phyloP scores from a whole-genome alignment of 805 yeast species.

The Barnettozyma sucrosica region DNA sequence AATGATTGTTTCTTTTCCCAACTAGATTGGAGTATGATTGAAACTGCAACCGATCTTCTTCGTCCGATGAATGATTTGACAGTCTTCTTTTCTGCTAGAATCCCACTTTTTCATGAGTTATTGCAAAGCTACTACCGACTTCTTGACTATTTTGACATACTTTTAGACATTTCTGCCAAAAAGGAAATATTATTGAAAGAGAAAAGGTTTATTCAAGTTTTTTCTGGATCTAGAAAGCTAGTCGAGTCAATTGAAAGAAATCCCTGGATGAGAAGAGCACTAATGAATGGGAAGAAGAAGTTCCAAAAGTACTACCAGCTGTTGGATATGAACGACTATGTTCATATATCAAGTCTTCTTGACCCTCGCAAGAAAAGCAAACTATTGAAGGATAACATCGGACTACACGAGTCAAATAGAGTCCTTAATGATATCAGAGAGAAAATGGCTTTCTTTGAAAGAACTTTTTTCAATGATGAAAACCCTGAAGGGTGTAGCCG shows the following conservation, averaged over 20 bases:
- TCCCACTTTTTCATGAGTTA: not conserved
- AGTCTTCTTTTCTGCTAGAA: not conserved
- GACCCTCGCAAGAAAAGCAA: not conserved
- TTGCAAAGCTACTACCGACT: not conserved
- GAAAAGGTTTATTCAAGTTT: not conserved
- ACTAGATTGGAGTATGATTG: not conserved
- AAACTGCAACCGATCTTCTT: not conserved
- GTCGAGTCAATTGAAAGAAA: not conserved
- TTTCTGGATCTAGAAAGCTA: not conserved
- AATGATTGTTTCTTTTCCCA: not conserved
- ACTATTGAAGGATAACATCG: not conserved
- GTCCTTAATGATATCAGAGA: not conserved
- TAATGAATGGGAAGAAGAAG: not conserved
- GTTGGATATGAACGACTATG: not conserved
- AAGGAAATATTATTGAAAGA: not conserved
- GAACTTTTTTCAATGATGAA: not conserved
- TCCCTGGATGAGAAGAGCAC: not conserved
- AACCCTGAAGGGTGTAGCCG: not conserved
- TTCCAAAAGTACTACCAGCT: not conserved
- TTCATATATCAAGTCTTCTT: not conserved
- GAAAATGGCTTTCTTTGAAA: not conserved
- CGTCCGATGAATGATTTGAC: not conserved
- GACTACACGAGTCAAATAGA: not conserved
- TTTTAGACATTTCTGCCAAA: not conserved
- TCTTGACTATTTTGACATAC: not conserved